phyloP scores from a whole-genome alignment of 148 eudicot genomes.

The Vaccinium vitisidaea region DNA sequence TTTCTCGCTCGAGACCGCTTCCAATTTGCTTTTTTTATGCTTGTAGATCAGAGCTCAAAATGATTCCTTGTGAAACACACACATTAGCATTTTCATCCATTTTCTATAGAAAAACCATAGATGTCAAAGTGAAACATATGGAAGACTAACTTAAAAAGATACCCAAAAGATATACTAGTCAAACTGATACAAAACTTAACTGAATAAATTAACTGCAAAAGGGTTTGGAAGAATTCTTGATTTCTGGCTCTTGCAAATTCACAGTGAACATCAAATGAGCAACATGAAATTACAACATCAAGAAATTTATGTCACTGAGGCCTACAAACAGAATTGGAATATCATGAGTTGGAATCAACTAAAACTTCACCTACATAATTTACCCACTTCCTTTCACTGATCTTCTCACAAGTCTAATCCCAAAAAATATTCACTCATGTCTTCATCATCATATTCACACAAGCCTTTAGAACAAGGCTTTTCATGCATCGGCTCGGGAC shows the following conservation, averaged over 20 bases:
- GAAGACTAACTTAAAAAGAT: slow-evolving; percentile 17
- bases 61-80: neutral
- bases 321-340: slow-evolving; percentile 5
- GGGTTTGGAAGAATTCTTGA: neutral
- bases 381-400: neutral
- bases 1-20: neutral
- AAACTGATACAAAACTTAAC: slow-evolving; percentile 10
- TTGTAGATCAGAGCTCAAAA: slow-evolving; percentile 9
- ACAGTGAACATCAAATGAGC: slow-evolving; percentile 1
- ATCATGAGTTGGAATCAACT: slow-evolving; percentile 15
- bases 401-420: neutral
- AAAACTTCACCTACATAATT: slow-evolving; percentile 16
- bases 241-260: slow-evolving; percentile 11
- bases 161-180: slow-evolving; percentile 6
- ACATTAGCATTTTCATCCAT: neutral
- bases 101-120: neutral
- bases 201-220: neutral
- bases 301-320: neutral
- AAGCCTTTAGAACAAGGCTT: neutral
- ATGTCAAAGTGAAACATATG: neutral
- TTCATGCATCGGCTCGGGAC: neutral
- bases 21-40: neutral
- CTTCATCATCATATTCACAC: slow-evolving; percentile 13
- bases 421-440: neutral
- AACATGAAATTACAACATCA: neutral